Evolutionary conservation across 352 stramenopile species (phyloP).

Genomic region (Globisporangium takayamanum): DNA sequence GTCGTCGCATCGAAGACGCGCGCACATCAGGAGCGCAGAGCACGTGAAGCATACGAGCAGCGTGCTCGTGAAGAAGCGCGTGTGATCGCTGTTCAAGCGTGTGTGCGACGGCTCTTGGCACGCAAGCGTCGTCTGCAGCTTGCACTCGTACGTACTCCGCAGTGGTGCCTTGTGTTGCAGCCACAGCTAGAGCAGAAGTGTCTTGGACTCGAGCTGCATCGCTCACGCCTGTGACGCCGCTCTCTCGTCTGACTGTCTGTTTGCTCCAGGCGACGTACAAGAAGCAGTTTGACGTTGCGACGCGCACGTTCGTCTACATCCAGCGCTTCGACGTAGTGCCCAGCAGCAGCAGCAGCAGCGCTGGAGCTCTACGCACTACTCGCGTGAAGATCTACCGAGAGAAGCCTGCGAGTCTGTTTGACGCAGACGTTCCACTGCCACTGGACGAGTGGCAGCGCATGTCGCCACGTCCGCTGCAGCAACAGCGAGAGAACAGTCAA

Average conservation of each 20-base stretch:
- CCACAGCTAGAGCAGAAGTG: too few species aligned
- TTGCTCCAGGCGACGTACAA: constrained; percentile 29
- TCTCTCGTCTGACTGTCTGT: background rate
- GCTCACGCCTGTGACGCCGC: too few species aligned
- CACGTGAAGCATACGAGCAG: background rate
- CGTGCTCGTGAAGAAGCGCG: constrained; percentile 14
- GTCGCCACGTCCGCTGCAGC: background rate
- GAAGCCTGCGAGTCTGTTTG: constrained; percentile 45
- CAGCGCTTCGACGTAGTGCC: constrained; percentile 1
- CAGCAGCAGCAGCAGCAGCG: background rate
- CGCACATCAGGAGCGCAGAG: constrained; percentile 1
- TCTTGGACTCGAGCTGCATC: background rate
- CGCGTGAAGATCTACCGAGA: background rate
- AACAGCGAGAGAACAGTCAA: background rate
- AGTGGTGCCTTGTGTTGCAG: too few species aligned
- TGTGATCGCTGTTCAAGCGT: constrained; percentile 29
- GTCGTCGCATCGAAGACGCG: constrained; percentile 19
- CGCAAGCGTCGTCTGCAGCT: constrained; percentile 23
- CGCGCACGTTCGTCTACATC: constrained; percentile 30
- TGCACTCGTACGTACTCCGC: constrained; percentile 20
- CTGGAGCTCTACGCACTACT: constrained; percentile 1
- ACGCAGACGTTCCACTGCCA: constrained; percentile 34
- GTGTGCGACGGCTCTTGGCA: constrained; percentile 27
- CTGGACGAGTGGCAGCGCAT: constrained; percentile 37
- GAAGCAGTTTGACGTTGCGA: constrained; percentile 32